Evolutionary conservation across 2,329 filamentous ascomycete species (phyloP).

Genomic region (Colletotrichum tanaceti): DNA sequence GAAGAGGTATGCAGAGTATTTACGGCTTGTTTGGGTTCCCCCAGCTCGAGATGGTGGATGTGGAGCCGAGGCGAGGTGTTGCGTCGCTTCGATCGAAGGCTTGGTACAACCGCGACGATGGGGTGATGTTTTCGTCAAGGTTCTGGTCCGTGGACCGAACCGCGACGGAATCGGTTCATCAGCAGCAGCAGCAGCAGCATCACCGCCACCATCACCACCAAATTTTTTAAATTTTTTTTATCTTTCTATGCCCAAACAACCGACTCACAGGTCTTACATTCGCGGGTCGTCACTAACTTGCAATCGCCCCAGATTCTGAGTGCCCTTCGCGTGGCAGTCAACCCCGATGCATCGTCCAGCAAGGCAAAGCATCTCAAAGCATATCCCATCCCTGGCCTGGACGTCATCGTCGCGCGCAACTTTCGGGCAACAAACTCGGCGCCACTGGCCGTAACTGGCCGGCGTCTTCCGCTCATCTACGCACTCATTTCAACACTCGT

Average conservation of each 20-base stretch:
- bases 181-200: neutral
- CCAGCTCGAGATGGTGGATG: neutral
- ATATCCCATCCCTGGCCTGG: constrained; percentile 59
- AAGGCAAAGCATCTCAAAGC: constrained; percentile 44
- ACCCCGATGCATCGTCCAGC: constrained; percentile 11
- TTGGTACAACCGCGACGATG: constrained; percentile 2
- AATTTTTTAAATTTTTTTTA: neutral
- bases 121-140: constrained; percentile 23
- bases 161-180: constrained; percentile 41
- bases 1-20: constrained; percentile 66
- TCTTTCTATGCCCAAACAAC: neutral
- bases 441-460: constrained; percentile 63
- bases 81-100: neutral
- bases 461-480: constrained; percentile 67
- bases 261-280: neutral
- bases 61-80: neutral
- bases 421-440: constrained; percentile 61
- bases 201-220: neutral
- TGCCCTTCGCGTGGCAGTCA: constrained; percentile 43
- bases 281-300: constrained; percentile 36
- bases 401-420: constrained; percentile 59
- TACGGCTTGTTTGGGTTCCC: neutral
- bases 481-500: constrained; percentile 64
- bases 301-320: constrained; percentile 45
- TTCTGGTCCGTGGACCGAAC: constrained; percentile 9